Conservation (phyloP, 1,139 yeast species). For the Debaryomyces coudertii region DNA sequence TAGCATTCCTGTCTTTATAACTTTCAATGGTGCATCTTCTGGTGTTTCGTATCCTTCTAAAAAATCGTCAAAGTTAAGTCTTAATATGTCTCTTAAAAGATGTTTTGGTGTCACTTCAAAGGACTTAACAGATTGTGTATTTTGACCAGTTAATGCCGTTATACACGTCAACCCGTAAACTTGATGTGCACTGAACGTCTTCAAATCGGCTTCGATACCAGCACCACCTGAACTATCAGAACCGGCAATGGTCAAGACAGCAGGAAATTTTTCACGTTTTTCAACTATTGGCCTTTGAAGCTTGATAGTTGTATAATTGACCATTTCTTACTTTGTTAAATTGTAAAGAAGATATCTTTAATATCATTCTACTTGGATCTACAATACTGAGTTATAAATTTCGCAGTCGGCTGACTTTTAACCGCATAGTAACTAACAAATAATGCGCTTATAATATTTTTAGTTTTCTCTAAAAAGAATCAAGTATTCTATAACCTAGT, state of each 20-base stretch:
- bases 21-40: slow-evolving; percentile 47
- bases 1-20: slow-evolving; percentile 82
- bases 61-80: slow-evolving; percentile 65
- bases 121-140: slow-evolving; percentile 61
- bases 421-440: slow-evolving; percentile 5
- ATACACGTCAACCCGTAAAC: slow-evolving; percentile 84
- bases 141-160: slow-evolving; percentile 84
- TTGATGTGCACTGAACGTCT: slow-evolving; percentile 76
- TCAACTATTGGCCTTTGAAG: not conserved
- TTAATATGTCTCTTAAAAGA: slow-evolving; percentile 50
- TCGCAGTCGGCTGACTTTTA: slow-evolving; percentile 7
- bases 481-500: slow-evolving; percentile 21
- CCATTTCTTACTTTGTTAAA: not conserved
- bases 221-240: slow-evolving; percentile 95
- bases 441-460: slow-evolving; percentile 12
- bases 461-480: not conserved
- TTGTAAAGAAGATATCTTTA: not conserved
- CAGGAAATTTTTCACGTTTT: slow-evolving; percentile 25
- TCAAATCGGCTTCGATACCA: slow-evolving; percentile 90
- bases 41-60: slow-evolving; percentile 33
- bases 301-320: not conserved
- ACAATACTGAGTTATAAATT: not conserved
- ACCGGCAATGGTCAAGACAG: slow-evolving; percentile 73
- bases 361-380: not conserved
- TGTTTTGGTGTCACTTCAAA: slow-evolving; percentile 51